These are phyloP conservation scores for Whalleya microplaca DNA, from an alignment of 2,329 filamentous ascomycete species.

Conservation along the genomic window DNA sequence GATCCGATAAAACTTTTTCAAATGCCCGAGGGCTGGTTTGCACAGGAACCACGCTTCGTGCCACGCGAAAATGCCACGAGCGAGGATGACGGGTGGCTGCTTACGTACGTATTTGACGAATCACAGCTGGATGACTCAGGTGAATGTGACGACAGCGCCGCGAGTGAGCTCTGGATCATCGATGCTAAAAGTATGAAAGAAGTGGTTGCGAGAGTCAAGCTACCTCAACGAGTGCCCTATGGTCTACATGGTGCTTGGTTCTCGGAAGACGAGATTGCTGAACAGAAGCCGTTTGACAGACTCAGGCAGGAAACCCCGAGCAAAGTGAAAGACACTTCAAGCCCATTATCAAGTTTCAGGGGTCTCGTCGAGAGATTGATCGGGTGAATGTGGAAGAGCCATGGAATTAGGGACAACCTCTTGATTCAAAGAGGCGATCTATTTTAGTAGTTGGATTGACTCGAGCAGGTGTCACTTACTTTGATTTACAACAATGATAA, in stretches of 20 bases:
- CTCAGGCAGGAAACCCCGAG: conserved; percentile 23
- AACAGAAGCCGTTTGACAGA: conserved; percentile 45
- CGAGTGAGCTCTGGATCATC: conserved; percentile 70
- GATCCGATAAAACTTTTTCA: conserved; percentile 66
- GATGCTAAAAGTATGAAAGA: conserved; percentile 65
- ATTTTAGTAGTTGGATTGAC: no score
- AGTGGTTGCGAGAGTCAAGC: conserved; percentile 58
- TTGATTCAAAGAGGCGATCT: no score
- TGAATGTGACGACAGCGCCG: conserved; percentile 47
- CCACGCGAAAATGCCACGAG: conserved; percentile 42
- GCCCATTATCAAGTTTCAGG: conserved; percentile 30
- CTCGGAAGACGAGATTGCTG: conserved; percentile 51
- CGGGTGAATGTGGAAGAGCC: no score
- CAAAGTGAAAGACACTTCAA: conserved; percentile 28
- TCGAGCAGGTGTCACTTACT: no score
- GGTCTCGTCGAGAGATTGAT: no score
- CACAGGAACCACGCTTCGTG: conserved; percentile 71
- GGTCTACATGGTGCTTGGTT: conserved; percentile 70
- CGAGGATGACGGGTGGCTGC: conserved; percentile 70
- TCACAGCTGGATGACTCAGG: conserved; percentile 59
- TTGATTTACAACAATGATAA: no score
- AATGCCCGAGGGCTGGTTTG: conserved; percentile 64
- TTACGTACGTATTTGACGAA: conserved; percentile 74
- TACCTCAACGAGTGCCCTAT: conserved; percentile 72
- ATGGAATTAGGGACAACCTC: no score